phyloP scores from a whole-genome alignment of 352 stramenopile genomes.

The Halophytophthora polymorphica region DNA sequence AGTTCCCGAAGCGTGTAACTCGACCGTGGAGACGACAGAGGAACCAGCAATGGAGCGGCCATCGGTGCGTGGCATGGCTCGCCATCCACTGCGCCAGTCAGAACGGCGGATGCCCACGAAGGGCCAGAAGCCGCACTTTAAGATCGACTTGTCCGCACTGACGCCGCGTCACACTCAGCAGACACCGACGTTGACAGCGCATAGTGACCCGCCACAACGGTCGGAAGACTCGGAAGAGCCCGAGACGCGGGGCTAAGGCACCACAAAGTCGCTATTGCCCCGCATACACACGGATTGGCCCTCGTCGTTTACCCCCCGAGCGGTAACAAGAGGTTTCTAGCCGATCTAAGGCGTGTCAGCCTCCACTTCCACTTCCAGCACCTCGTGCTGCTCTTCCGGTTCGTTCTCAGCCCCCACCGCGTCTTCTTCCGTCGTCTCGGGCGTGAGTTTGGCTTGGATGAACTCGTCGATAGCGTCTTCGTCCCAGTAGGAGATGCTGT shows the following conservation, averaged over 20 bases:
- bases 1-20: constrained; percentile 25
- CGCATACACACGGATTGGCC: background rate
- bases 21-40: constrained; percentile 1
- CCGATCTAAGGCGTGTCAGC: constrained; percentile 12
- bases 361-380: constrained; percentile 23
- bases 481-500: constrained; percentile 69
- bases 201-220: constrained; percentile 3
- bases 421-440: constrained; percentile 14
- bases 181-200: background rate
- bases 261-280: constrained; percentile 1
- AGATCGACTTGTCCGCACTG: constrained; percentile 36
- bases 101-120: constrained; percentile 28
- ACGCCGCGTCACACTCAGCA: constrained; percentile 14
- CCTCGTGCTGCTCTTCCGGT: constrained; percentile 5
- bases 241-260: constrained; percentile 1
- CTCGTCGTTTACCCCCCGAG: constrained; percentile 1
- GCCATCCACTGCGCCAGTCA: constrained; percentile 23
- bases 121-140: constrained; percentile 38
- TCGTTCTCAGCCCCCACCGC: constrained; percentile 7
- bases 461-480: constrained; percentile 75
- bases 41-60: background rate
- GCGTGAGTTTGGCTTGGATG: constrained; percentile 54
- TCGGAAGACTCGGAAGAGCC: constrained; percentile 10
- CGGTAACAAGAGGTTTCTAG: background rate
- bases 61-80: constrained; percentile 13